phyloP scores from a whole-genome alignment of 2,329 filamentous ascomycete species.

The Fusarium vanettenii region DNA sequence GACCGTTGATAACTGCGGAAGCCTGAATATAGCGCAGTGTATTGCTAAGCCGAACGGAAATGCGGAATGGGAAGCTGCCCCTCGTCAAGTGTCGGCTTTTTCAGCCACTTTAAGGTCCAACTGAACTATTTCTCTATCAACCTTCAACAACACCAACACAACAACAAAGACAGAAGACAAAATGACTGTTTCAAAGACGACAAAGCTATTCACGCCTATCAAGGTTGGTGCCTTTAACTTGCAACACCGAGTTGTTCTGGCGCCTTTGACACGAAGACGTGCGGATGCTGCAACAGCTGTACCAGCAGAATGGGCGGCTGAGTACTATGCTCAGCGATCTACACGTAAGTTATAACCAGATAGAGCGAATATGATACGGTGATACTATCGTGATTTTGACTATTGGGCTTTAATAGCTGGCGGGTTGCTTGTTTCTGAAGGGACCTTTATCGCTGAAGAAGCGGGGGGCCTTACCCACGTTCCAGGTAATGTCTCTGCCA shows the following conservation, averaged over 20 bases:
- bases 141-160: neutral
- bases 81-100: neutral
- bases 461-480: conserved; percentile 46
- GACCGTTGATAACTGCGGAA: neutral
- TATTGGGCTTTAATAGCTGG: conserved; percentile 45
- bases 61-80: neutral
- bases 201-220: conserved; percentile 56
- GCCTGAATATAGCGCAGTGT: neutral
- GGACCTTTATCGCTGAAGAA: conserved; percentile 55
- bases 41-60: neutral
- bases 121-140: neutral
- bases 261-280: conserved; percentile 68
- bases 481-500: conserved; percentile 15
- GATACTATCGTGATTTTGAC: neutral
- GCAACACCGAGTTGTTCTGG: conserved; percentile 62
- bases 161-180: neutral
- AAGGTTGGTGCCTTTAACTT: conserved; percentile 52
- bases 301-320: conserved; percentile 49
- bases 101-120: neutral
- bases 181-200: conserved; percentile 19
- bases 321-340: conserved; percentile 60
- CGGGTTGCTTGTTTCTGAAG: conserved; percentile 57
- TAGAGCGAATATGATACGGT: neutral
- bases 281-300: conserved; percentile 50
- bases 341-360: conserved; percentile 32